A percentile compares a stretch with the other conserved stretches of the same genome.
Conservation (phyloP, 164 flowering plant genomes). For the Vitis rupestris region DNA sequence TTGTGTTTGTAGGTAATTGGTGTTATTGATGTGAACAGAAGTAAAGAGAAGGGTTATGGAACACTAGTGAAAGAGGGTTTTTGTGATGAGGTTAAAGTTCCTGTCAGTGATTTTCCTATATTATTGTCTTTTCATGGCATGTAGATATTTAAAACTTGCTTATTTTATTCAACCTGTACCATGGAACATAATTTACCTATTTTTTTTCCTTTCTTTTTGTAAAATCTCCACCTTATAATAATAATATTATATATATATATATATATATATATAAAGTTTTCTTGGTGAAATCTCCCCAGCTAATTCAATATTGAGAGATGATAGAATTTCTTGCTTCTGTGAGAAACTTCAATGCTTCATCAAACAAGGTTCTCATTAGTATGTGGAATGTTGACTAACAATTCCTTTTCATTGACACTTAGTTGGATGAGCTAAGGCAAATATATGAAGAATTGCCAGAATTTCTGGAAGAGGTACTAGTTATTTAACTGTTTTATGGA, state of each 20-base stretch:
- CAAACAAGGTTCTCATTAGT: not conserved
- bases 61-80: conserved; percentile 88
- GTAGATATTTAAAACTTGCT: too few species aligned
- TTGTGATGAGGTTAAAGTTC: conserved; percentile 72
- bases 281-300: not conserved
- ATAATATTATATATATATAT: too few species aligned
- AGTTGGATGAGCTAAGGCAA: conserved; percentile 94
- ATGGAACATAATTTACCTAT: too few species aligned
- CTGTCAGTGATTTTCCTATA: not conserved
- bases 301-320: not conserved
- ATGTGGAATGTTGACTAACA: not conserved
- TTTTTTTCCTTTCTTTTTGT: too few species aligned
- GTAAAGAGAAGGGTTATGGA: conserved; percentile 78
- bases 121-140: not conserved
- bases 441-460: conserved; percentile 92
- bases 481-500: conserved; percentile 2
- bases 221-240: too few species aligned
- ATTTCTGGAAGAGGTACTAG: conserved; percentile 72
- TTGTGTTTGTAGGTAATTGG: conserved; percentile 69
- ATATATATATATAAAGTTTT: not conserved
- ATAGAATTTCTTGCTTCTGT: not conserved
- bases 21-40: conserved; percentile 70
- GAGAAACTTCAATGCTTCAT: not conserved
- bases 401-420: conserved; percentile 1
- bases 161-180: too few species aligned